Evolutionary conservation across 2,329 filamentous ascomycete genomes (phyloP).

Genomic region (Conoideocrella luteorostrata): DNA sequence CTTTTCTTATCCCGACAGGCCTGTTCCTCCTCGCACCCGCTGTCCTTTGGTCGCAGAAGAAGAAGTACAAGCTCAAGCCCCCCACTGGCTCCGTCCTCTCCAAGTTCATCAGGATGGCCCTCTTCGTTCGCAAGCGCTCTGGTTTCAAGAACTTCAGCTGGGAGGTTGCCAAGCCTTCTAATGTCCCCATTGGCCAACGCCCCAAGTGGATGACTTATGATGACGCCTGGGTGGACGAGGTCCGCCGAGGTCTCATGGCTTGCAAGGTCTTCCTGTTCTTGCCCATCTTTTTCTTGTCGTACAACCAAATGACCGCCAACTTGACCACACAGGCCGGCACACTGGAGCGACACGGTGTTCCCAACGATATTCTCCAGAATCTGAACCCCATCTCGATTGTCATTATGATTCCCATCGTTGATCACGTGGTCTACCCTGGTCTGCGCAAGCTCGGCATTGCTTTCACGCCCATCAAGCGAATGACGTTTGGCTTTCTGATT

Average conservation of each 20-base stretch:
- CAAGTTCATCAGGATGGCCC: slow-evolving; percentile 58
- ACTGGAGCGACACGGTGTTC: slow-evolving; percentile 62
- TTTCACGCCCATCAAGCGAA: slow-evolving; percentile 72
- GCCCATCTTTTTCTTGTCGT: slow-evolving; percentile 55
- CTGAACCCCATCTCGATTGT: slow-evolving; percentile 70
- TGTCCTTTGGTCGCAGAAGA: slow-evolving; percentile 55
- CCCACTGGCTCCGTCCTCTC: slow-evolving; percentile 67
- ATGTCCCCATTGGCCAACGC: slow-evolving; percentile 46
- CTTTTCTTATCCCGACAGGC: slow-evolving; percentile 60
- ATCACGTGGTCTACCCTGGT: slow-evolving; percentile 61
- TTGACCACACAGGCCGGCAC: slow-evolving; percentile 58
- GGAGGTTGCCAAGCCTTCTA: slow-evolving; percentile 62
- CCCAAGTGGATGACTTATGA: slow-evolving; percentile 77
- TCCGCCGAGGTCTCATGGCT: slow-evolving; percentile 61
- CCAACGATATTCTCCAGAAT: slow-evolving; percentile 73
- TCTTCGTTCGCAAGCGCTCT: slow-evolving; percentile 55
- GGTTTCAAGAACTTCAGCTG: slow-evolving; percentile 62
- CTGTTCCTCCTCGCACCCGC: slow-evolving; percentile 58
- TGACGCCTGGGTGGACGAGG: slow-evolving; percentile 76
- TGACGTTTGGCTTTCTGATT: slow-evolving; percentile 62
- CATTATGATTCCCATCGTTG: slow-evolving; percentile 67
- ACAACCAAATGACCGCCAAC: slow-evolving; percentile 56
- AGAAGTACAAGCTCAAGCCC: slow-evolving; percentile 53
- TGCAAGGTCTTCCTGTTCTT: slow-evolving; percentile 68
- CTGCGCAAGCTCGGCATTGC: slow-evolving; percentile 57